Evolutionary conservation across 106 monocot species (phyloP).

Genomic region (Chionographis japonica): DNA sequence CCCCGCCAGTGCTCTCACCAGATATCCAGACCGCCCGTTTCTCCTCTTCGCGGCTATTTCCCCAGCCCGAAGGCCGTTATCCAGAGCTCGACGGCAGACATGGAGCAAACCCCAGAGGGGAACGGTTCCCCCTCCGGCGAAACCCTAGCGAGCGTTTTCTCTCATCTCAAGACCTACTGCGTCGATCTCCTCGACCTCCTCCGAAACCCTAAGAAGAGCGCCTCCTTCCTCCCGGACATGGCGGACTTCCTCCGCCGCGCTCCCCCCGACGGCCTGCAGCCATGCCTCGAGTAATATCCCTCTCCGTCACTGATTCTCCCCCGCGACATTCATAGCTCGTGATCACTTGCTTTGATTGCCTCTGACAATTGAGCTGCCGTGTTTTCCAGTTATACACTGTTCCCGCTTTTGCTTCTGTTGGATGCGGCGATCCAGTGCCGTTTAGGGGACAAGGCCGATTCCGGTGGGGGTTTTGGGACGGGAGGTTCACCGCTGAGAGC

Average conservation of each 20-base stretch:
- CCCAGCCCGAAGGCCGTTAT: no score
- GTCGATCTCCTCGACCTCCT: constrained; percentile 69
- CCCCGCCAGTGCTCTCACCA: no score
- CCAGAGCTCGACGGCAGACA: no score
- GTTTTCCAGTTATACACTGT: constrained; percentile 57
- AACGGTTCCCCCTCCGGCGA: constrained; percentile 6
- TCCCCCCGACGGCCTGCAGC: constrained; percentile 45
- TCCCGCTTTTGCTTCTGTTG: constrained; percentile 76
- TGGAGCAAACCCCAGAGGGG: no score
- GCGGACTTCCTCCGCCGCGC: constrained; percentile 59
- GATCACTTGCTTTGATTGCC: neutral
- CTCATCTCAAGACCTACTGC: constrained; percentile 65
- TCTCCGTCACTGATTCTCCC: neutral
- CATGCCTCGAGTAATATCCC: constrained; percentile 61
- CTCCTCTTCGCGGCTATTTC: no score
- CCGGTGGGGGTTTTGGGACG: neutral
- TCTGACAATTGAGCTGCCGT: neutral
- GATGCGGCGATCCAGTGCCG: constrained; percentile 68
- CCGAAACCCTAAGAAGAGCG: constrained; percentile 34
- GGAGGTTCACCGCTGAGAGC: neutral
- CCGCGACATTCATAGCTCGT: neutral
- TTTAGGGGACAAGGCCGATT: constrained; percentile 24
- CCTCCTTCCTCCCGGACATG: constrained; percentile 68
- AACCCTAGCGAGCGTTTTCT: constrained; percentile 41
- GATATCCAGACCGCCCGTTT: no score